Conservation (phyloP, 2,329 filamentous ascomycete species). For the Cercospora sp. region DNA sequence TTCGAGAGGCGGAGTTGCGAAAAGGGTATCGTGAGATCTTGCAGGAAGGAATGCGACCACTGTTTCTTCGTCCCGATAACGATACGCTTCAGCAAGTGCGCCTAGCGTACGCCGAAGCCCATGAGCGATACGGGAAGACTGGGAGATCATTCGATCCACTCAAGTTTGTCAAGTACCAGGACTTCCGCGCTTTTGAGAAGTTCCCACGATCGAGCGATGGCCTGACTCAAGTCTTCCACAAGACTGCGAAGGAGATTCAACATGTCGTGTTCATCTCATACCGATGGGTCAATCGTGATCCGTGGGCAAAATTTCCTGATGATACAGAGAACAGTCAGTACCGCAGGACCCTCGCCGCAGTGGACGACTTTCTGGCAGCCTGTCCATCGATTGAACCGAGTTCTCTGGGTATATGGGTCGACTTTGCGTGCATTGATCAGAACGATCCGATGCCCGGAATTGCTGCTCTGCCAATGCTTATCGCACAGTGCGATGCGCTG, state of each 20-base stretch:
- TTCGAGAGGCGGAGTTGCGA: background rate
- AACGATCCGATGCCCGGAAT: too few relatives aligned
- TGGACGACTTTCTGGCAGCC: background rate
- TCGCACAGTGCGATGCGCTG: too few relatives aligned
- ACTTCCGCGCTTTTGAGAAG: background rate
- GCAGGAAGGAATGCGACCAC: background rate
- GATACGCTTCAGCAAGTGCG: background rate
- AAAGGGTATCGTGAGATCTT: background rate
- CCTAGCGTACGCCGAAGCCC: background rate
- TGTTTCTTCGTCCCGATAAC: background rate
- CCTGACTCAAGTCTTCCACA: background rate
- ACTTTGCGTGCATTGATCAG: too few relatives aligned
- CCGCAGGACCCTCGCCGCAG: background rate
- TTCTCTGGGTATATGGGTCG: too few relatives aligned
- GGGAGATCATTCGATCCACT: background rate
- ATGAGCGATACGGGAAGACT: background rate
- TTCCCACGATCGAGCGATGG: background rate
- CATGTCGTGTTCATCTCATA: slow-evolving; percentile 15
- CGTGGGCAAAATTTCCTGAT: background rate
- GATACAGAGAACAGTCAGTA: slow-evolving; percentile 15
- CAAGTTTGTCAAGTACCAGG: background rate
- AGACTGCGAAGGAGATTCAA: background rate
- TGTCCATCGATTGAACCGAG: background rate
- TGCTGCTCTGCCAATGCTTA: too few relatives aligned
- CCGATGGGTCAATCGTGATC: slow-evolving; percentile 12